Evolutionary conservation across 768 basidiomycete genomes (phyloP), one percentile per base, ranked within the genome.

Genomic region (Naganishia vishniacii): DNA sequence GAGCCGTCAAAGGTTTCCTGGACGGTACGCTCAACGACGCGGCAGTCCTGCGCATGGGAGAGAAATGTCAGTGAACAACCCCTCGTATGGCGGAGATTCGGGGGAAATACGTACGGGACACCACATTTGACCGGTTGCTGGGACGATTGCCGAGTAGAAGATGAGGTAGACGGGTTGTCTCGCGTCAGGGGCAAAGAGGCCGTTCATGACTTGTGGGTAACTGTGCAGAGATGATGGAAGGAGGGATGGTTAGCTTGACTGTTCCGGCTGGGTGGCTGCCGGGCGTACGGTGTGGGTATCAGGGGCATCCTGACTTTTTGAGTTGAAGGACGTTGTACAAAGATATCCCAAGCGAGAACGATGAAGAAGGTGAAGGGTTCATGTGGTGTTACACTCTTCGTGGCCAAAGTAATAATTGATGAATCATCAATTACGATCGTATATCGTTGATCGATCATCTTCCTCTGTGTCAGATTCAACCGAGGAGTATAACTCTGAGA

Each of bases 61-160:
- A 44, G 23, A 3, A 23, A 8, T 9, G 16, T 26, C 42, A 29
- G 42, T 4, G n/a, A n/a, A n/a, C n/a, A n/a, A n/a, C n/a, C n/a
- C n/a, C n/a, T n/a, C n/a, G n/a, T n/a, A n/a, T n/a, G n/a, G n/a
- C n/a, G n/a, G n/a, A n/a, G n/a, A n/a, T n/a, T n/a, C 34, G 8
- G 34, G 15, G 15, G 71, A 32, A 42, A 72, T 72, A 47, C 37
- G 34, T 40, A 56, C 53, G 4, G 75, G 75, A 66, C 77, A 78
- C 77, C 77, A 78, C 75, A 78, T 76, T 65, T 73, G 66, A 1
- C 75, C 75, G 25, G 74, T 69, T 1, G 46, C 28, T 9, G 65
- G 56, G 20, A 70, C 72, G 16, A 75, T 59, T 7, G 67, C 53
- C 7, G 75, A 73, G 69, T 75, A 78, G 67, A 77, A 78, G 45